Base-by-base conservation (phyloP, 768 basidiomycete genomes). In the Russula olivacea region DNA sequence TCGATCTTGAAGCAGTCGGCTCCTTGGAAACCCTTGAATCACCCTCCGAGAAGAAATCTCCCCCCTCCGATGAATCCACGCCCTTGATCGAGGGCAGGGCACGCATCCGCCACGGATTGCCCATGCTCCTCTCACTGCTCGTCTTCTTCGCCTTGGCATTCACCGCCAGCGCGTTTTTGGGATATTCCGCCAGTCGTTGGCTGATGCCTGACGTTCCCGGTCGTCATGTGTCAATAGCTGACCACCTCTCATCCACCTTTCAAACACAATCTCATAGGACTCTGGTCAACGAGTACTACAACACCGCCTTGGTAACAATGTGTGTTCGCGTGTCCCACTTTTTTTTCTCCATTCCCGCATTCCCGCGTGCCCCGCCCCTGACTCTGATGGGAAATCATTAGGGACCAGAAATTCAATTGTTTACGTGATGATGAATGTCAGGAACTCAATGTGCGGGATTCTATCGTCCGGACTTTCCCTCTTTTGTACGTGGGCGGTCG, bases 1-100 rank as follows among this genome's bases (percentile, higher is more conserved):
- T n/a, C 50, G 57, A 63, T 48, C 43, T 25, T 52, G 61, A 63
- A 47, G 51, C 61, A 28, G 14, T 34, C 14, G 38, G 21, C 50
- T n/a, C 28, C 1, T 23, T 38, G 10, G 23, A 54, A 10, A 3
- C 30, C 52, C 5, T 30, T 15, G 50, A 14, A 19, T 25, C n/a
- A 8, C 25, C n/a, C 25, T 41, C 45, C 12, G 23, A 53, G 15
- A 47, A 58, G 17, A 17, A 40, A 0, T 38, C 3, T 32, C 3
- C 4, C 14, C 0, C 25, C 10, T 45, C 41, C 23, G 10, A 62
- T 10, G 21, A 36, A 25, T 32, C 1, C 28, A 34, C 8, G 15
- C 32, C 21, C 32, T 12, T 53, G 25, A 34, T 38, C 14, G 8
- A 32, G 1, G 9, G 21, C 32, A 40, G 4, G n/a, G 25, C 23